Evolutionary conservation across 192 early-diverging fungal species (phyloP).

Genomic region (Helicostylum pulchrum): DNA sequence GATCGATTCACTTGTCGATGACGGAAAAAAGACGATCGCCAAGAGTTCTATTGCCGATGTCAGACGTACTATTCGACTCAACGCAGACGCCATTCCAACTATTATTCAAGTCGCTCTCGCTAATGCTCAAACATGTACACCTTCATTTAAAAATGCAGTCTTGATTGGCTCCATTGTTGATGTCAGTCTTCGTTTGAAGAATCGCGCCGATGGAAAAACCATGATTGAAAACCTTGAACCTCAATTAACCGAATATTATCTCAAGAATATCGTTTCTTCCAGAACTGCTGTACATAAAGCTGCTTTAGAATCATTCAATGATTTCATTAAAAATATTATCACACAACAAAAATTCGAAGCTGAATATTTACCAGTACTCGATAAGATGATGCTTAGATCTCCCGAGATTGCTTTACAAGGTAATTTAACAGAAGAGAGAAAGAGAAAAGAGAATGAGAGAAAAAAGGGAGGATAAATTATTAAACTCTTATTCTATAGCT

Average conservation of each 20-base stretch:
- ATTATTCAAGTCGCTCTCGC: slow-evolving; percentile 47
- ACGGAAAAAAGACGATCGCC: slow-evolving; percentile 49
- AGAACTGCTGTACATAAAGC: slow-evolving; percentile 46
- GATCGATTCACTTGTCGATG: slow-evolving; percentile 47
- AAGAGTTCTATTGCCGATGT: slow-evolving; percentile 52
- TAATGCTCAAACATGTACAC: slow-evolving; percentile 38
- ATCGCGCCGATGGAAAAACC: slow-evolving; percentile 25
- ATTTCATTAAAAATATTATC: slow-evolving; percentile 59
- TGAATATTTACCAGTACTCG: slow-evolving; percentile 61
- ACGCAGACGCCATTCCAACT: slow-evolving; percentile 46
- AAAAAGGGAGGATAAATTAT: not conserved
- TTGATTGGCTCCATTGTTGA: slow-evolving; percentile 64
- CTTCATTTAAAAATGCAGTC: slow-evolving; percentile 48
- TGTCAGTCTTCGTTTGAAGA: slow-evolving; percentile 49
- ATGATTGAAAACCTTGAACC: slow-evolving; percentile 42
- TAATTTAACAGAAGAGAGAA: slow-evolving; percentile 15
- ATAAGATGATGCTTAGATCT: slow-evolving; percentile 78
- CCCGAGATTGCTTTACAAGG: slow-evolving; percentile 76
- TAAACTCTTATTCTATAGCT: slow-evolving; percentile 37
- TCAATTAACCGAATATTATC: slow-evolving; percentile 55
- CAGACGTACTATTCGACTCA: slow-evolving; percentile 55
- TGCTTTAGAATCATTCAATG: slow-evolving; percentile 48
- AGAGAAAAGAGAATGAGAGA: not conserved
- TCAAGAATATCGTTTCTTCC: slow-evolving; percentile 52
- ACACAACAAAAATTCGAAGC: slow-evolving; percentile 49